phyloP scores from a whole-genome alignment of 176 grass and related monocot genomes.

The Carex parvula region DNA sequence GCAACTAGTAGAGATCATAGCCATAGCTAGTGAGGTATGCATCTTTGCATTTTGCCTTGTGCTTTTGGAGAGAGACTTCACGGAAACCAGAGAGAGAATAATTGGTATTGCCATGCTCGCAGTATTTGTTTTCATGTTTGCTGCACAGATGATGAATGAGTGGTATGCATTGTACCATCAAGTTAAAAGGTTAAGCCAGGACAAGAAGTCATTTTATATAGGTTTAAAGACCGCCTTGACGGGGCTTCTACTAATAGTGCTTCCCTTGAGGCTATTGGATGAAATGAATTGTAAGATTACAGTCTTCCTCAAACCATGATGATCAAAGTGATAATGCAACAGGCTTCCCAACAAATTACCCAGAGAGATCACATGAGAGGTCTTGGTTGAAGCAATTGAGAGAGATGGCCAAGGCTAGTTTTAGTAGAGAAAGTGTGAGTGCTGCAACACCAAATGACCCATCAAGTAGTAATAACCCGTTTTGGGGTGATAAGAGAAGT shows the following conservation, averaged over 20 bases:
- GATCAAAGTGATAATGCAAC: constrained; percentile 23
- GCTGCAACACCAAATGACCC: constrained; percentile 28
- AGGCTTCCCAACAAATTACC: neutral
- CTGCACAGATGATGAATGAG: constrained; percentile 64
- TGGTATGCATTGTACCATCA: constrained; percentile 75
- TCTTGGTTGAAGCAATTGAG: constrained; percentile 79
- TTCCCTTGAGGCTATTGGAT: constrained; percentile 39
- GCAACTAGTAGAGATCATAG: constrained; percentile 78
- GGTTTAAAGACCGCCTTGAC: constrained; percentile 49
- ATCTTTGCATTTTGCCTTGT: constrained; percentile 61
- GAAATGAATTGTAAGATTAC: constrained; percentile 25
- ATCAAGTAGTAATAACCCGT: constrained; percentile 43
- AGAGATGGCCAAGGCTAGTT: constrained; percentile 87
- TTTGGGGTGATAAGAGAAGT: constrained; percentile 36
- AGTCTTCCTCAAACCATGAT: constrained; percentile 2
- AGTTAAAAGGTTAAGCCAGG: constrained; percentile 39
- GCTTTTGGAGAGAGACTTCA: constrained; percentile 34
- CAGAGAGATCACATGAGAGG: constrained; percentile 41
- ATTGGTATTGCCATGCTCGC: constrained; percentile 64
- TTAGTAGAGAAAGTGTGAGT: constrained; percentile 44
- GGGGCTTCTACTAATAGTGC: constrained; percentile 49
- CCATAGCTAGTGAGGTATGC: constrained; percentile 55
- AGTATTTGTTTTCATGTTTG: constrained; percentile 43
- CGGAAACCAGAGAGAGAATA: constrained; percentile 21
- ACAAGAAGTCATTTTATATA: constrained; percentile 42